These are phyloP conservation scores for Tephrocybe sp. DNA, from an alignment of 768 basidiomycete genomes.

Conservation along the genomic window DNA sequence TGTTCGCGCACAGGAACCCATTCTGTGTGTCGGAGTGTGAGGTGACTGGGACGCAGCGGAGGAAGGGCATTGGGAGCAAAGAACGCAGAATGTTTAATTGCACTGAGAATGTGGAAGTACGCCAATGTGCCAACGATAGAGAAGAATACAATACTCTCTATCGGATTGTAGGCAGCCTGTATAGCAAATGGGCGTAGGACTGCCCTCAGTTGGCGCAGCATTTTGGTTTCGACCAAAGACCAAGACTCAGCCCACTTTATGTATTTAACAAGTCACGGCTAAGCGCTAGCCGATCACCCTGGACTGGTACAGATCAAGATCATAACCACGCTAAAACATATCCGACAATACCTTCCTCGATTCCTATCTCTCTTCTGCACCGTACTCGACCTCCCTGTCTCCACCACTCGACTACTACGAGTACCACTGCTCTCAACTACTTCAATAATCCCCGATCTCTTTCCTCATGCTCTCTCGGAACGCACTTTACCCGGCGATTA, in stretches of 20 bases:
- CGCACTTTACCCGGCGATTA: too few species aligned
- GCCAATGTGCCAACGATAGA: slow-evolving; percentile 88
- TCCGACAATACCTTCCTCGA: too few species aligned
- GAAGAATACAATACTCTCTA: slow-evolving; percentile 89
- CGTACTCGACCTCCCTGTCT: too few species aligned
- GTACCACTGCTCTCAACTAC: too few species aligned
- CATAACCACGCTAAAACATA: not conserved
- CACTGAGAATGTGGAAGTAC: slow-evolving; percentile 90
- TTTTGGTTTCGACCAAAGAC: slow-evolving; percentile 5
- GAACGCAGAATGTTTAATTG: slow-evolving; percentile 86
- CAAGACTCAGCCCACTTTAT: not conserved
- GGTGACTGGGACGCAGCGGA: slow-evolving; percentile 53
- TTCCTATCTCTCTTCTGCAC: too few species aligned
- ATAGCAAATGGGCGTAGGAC: slow-evolving; percentile 66
- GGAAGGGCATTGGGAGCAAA: slow-evolving; percentile 54
- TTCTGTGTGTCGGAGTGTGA: slow-evolving; percentile 47
- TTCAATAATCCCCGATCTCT: too few species aligned
- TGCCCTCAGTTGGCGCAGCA: slow-evolving; percentile 47
- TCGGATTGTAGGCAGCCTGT: slow-evolving; percentile 72
- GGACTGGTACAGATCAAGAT: slow-evolving; percentile 7
- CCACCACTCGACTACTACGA: too few species aligned
- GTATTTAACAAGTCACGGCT: not conserved
- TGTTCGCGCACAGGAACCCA: slow-evolving; percentile 63
- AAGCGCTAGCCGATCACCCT: slow-evolving; percentile 9
- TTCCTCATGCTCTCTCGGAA: too few species aligned